phyloP scores from a whole-genome alignment of 306 rosid species.

The Gynostemma pentaphyllum region DNA sequence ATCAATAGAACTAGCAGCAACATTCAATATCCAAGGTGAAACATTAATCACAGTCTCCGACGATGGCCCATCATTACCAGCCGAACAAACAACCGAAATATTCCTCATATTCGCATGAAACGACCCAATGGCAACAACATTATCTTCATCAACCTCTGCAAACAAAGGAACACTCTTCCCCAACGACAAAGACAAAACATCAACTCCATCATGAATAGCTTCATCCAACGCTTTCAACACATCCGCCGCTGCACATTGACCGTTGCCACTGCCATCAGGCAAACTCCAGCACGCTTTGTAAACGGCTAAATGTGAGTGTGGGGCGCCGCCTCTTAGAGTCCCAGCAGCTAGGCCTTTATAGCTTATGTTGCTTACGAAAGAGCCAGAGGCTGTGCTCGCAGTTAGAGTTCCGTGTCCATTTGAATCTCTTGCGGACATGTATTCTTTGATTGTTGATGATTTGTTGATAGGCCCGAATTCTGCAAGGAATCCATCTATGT shows the following conservation, averaged over 20 bases:
- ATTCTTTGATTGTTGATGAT: constrained; percentile 14
- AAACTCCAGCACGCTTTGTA: constrained; percentile 47
- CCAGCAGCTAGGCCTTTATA: constrained; percentile 39
- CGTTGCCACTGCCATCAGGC: constrained; percentile 23
- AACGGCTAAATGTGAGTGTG: constrained; percentile 35
- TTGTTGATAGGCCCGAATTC: constrained; percentile 25
- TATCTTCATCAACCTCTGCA: constrained; percentile 51
- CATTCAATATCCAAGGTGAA: constrained; percentile 72
- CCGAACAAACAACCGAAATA: constrained; percentile 54
- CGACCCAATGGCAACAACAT: constrained; percentile 52
- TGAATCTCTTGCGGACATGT: constrained; percentile 37
- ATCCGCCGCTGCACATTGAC: constrained; percentile 34
- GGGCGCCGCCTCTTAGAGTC: constrained; percentile 38
- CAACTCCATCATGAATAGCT: constrained; percentile 46
- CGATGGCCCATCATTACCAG: constrained; percentile 61
- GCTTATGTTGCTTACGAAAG: constrained; percentile 22
- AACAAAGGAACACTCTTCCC: constrained; percentile 24
- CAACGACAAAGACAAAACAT: constrained; percentile 33
- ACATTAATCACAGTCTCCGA: constrained; percentile 49
- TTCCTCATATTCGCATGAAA: constrained; percentile 52
- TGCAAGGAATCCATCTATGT: constrained; percentile 21
- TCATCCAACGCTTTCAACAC: constrained; percentile 36
- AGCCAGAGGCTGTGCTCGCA: constrained; percentile 36
- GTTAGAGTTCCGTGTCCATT: constrained; percentile 41
- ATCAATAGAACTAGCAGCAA: constrained; percentile 66